These are phyloP conservation scores for Yarrowia porcina DNA, from an alignment of 805 yeast species.

Conservation along the genomic window DNA sequence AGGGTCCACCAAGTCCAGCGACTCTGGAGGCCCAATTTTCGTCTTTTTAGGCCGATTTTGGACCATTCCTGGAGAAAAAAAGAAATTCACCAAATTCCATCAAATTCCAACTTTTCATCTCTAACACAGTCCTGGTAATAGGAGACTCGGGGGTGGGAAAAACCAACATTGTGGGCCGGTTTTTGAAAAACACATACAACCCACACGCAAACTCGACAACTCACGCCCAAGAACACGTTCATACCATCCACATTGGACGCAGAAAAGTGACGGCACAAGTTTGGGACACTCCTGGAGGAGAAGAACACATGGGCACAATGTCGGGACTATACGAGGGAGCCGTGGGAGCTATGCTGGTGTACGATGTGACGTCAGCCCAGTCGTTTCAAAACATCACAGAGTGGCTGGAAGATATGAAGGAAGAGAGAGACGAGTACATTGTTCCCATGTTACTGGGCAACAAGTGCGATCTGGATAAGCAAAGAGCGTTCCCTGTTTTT, in stretches of 20 bases:
- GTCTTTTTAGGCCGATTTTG: neutral
- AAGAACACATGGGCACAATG: constrained; percentile 64
- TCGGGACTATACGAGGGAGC: constrained; percentile 71
- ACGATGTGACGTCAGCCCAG: constrained; percentile 90
- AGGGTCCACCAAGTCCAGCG: neutral
- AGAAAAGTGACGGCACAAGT: constrained; percentile 95
- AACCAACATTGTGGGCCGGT: constrained; percentile 86
- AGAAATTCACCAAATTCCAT: no score
- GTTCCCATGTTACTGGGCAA: constrained; percentile 64
- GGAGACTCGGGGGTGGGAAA: constrained; percentile 98
- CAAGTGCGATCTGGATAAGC: constrained; percentile 89
- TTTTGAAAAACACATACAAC: constrained; percentile 93
- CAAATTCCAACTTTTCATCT: no score
- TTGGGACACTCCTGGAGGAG: constrained; percentile 99
- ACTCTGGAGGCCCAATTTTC: neutral
- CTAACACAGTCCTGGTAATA: constrained; percentile 68
- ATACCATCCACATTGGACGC: constrained; percentile 90
- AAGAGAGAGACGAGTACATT: constrained; percentile 92
- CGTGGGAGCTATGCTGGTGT: constrained; percentile 90
- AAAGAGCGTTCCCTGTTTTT: constrained; percentile 95
- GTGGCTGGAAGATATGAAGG: constrained; percentile 90
- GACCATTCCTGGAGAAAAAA: no score
- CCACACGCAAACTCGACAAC: constrained; percentile 93
- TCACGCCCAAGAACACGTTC: constrained; percentile 96
- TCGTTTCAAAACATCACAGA: constrained; percentile 79